Evolutionary conservation across 192 early-diverging fungal genomes (phyloP).

Genomic region (Mortierella alpina): DNA sequence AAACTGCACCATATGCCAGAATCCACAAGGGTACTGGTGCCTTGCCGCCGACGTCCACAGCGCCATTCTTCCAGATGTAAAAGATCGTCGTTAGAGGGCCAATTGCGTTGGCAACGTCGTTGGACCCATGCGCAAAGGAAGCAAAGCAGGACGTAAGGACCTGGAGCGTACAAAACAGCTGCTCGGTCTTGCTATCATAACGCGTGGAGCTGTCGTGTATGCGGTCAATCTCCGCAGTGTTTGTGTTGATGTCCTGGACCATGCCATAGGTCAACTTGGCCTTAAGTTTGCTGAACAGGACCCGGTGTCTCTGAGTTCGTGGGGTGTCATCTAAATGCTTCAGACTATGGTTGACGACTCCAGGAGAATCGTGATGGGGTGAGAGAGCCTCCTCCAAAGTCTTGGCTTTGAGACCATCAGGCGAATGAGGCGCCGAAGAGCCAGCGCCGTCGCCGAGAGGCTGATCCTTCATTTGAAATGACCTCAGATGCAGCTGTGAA

Average conservation of each 20-base stretch:
- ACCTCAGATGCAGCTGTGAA: too few relatives aligned
- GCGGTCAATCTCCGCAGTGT: conserved; percentile 48
- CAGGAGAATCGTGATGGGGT: background rate
- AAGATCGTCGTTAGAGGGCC: conserved; percentile 84
- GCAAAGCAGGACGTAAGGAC: conserved; percentile 84
- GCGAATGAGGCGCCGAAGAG: too few relatives aligned
- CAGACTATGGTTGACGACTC: conserved; percentile 14
- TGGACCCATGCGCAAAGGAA: conserved; percentile 89
- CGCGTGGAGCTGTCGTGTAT: conserved; percentile 73
- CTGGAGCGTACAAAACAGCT: conserved; percentile 88
- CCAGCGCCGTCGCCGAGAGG: too few relatives aligned
- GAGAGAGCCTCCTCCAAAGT: too few relatives aligned
- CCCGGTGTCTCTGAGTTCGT: background rate
- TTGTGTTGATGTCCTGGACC: conserved; percentile 49
- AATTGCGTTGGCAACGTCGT: conserved; percentile 90
- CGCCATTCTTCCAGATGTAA: conserved; percentile 67
- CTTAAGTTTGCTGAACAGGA: conserved; percentile 14
- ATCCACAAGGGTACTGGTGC: conserved; percentile 77
- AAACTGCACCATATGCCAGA: conserved; percentile 76
- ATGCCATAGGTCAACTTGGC: conserved; percentile 15
- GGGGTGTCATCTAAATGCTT: conserved; percentile 15
- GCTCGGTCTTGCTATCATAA: conserved; percentile 82
- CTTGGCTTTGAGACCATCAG: too few relatives aligned
- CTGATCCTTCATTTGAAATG: too few relatives aligned
- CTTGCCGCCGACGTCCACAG: conserved; percentile 56